These are phyloP conservation scores for Solioccasus polychromus DNA, from an alignment of 768 basidiomycete genomes.

Conservation along the genomic window DNA sequence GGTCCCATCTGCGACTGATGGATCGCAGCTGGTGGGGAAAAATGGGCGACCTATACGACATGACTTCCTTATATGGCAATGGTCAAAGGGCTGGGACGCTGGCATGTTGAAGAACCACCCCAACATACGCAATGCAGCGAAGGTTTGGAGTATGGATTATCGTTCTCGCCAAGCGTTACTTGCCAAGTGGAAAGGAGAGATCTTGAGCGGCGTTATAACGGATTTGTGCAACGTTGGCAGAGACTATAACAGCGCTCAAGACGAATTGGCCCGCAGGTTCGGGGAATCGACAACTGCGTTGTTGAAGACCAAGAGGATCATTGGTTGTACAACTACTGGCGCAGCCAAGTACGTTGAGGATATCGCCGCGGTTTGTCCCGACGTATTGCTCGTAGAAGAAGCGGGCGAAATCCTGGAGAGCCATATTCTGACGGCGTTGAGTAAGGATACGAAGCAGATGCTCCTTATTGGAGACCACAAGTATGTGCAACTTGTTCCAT, in stretches of 20 bases:
- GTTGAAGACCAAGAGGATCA: constrained; percentile 50
- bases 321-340: constrained; percentile 69
- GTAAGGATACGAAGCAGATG: constrained; percentile 45
- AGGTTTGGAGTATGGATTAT: constrained; percentile 39
- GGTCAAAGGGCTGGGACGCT: constrained; percentile 44
- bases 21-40: constrained; percentile 42
- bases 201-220: constrained; percentile 34
- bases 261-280: constrained; percentile 35
- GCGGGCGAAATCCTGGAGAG: constrained; percentile 73
- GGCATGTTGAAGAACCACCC: constrained; percentile 37
- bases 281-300: constrained; percentile 33
- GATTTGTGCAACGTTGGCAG: constrained; percentile 34
- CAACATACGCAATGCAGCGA: constrained; percentile 20
- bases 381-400: constrained; percentile 66
- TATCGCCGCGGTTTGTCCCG: constrained; percentile 46
- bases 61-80: constrained; percentile 46
- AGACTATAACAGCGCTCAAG: constrained; percentile 42
- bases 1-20: constrained; percentile 42
- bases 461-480: constrained; percentile 75
- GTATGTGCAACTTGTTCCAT: constrained; percentile 31
- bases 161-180: constrained; percentile 27
- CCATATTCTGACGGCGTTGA: constrained; percentile 62
- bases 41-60: constrained; percentile 34
- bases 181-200: constrained; percentile 36
- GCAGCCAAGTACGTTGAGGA: constrained; percentile 58